Evolutionary conservation across 805 yeast genomes (phyloP).

Genomic region (Candida taoyuanica): DNA sequence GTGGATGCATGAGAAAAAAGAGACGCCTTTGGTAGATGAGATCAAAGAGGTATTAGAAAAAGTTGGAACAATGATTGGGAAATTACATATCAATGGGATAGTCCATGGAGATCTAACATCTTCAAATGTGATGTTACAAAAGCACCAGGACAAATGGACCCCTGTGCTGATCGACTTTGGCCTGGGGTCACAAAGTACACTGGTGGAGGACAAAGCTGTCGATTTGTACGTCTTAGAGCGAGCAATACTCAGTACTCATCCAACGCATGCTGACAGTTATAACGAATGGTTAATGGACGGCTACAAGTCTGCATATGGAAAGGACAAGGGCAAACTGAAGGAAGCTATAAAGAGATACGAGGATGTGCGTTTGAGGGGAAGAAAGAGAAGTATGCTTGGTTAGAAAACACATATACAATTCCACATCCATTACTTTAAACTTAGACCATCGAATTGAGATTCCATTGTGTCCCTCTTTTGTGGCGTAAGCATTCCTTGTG

Average conservation of each 20-base stretch:
- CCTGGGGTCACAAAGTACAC: conserved; percentile 65
- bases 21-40: conserved; percentile 29
- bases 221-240: conserved; percentile 91
- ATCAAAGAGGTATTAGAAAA: conserved; percentile 41
- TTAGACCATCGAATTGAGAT: conserved; percentile 7
- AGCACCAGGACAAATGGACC: conserved; percentile 20
- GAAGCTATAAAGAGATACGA: conserved; percentile 65
- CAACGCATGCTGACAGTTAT: conserved; percentile 59
- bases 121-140: conserved; percentile 66
- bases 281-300: conserved; percentile 72
- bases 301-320: conserved; percentile 40
- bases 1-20: conserved; percentile 60
- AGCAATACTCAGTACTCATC: conserved; percentile 89
- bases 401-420: conserved; percentile 27
- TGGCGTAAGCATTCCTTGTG: conserved; percentile 20
- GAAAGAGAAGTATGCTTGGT: conserved; percentile 95
- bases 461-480: conserved; percentile 7
- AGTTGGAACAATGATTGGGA: conserved; percentile 68
- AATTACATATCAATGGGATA: conserved; percentile 69
- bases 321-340: conserved; percentile 35
- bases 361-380: conserved; percentile 85
- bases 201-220: conserved; percentile 94
- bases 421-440: conserved; percentile 24
- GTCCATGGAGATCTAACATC: conserved; percentile 94
- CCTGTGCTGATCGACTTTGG: conserved; percentile 90